These are phyloP conservation scores for Zychaea mexicana DNA, from an alignment of 371 early-diverging fungal genomes.

Conservation along the genomic window DNA sequence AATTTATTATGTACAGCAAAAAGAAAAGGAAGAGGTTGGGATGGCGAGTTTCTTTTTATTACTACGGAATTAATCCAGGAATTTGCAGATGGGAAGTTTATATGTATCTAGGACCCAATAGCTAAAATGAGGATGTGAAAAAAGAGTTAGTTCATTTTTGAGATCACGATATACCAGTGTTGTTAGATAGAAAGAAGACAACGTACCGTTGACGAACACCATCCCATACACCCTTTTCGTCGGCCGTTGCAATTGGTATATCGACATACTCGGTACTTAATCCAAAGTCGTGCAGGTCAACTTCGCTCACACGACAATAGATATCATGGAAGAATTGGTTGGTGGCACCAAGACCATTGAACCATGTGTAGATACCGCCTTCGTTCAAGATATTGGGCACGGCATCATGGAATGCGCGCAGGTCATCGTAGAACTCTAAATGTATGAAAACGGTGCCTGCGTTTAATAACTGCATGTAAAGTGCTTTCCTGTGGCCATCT, in stretches of 20 bases:
- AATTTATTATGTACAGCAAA: constrained; percentile 8
- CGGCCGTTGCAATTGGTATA: constrained; percentile 74
- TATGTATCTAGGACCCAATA: constrained; percentile 84
- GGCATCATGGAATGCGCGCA: constrained; percentile 84
- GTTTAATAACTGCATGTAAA: not conserved
- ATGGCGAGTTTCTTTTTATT: not conserved
- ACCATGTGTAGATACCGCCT: constrained; percentile 89
- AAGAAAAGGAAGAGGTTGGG: not conserved
- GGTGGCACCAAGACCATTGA: constrained; percentile 93
- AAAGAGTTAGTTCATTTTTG: too few species aligned
- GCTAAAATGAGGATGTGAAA: constrained; percentile 3
- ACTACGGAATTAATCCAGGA: constrained; percentile 31
- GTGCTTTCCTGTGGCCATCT: not conserved
- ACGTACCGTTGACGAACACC: constrained; percentile 77
- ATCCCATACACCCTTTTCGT: constrained; percentile 84
- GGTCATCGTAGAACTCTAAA: constrained; percentile 87
- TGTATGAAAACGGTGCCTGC: not conserved
- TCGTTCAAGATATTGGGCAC: constrained; percentile 77
- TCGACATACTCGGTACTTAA: constrained; percentile 71
- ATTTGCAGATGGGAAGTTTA: constrained; percentile 76
- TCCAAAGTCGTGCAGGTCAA: constrained; percentile 83
- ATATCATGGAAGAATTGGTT: constrained; percentile 96
- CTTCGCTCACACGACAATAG: constrained; percentile 82
- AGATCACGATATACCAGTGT: not conserved
- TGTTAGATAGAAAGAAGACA: not conserved